Base-by-base conservation (phyloP, 495 filamentous ascomycete genomes). In the Melanomma pulvis-pyrius region DNA sequence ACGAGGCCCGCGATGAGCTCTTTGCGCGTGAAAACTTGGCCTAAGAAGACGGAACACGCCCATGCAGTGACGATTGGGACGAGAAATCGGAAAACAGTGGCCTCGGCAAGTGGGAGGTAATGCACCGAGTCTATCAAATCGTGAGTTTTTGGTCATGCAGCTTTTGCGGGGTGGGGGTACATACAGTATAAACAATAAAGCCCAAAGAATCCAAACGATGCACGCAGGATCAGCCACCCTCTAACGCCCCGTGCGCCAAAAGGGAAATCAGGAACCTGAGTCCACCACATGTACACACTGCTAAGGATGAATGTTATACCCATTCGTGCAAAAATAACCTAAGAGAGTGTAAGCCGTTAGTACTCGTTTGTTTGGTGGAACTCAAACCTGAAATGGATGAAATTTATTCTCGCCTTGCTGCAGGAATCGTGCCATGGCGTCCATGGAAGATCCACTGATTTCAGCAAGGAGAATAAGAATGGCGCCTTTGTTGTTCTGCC, bases 61-160 rank as follows among this genome's bases (percentile, higher is more conserved):
- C n/a, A 56, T 8, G 32, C 50, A 28, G 60, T 63, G 19, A 63
- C n/a, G 13, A 48, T 54, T 0, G 60, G 60, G 29, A 63, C 26
- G 15, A 63, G n/a, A 34, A 63, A 63, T 8, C 22, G 24, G n/a
- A 63, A 29, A 12, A 63, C 60, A 19, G 49, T 63, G 21, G 60
- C 60, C 25, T 63, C 49, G 8, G 49, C n/a, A 12, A 63, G 13
- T 17, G 17, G 48, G 4, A 55, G 50, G 17, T 48, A 55, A 13
- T 39, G 22, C 7, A 63, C 12, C 0, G 49, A 63, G 25, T 63
- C 60, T 63, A 22, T 3, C 4, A 2, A 22, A 17, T 22, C 26
- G 28, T n/a, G n/a, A n/a, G n/a, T n/a, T n/a, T n/a, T n/a, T n/a
- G 19, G 12, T 24, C 13, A 7, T 4, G 17, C 30, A 12, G 3